These are phyloP conservation scores for Epichloe glyceriae DNA, from an alignment of 2,329 filamentous ascomycete genomes.

Conservation along the genomic window DNA sequence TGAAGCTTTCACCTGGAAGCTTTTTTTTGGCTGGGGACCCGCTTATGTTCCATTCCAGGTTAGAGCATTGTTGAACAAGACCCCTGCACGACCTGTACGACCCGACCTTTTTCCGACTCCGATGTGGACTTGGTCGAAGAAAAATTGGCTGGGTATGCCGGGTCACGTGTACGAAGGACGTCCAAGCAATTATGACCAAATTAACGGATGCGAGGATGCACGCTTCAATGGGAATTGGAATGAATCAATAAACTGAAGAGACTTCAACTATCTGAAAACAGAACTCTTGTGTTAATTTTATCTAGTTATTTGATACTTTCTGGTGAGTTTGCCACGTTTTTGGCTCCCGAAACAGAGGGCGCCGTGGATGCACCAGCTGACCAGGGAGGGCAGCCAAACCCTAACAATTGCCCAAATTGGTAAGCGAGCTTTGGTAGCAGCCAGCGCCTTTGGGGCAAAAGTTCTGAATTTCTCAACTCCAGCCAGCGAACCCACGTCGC, in stretches of 20 bases:
- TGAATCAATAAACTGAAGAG: neutral
- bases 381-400: slow-evolving; percentile 26
- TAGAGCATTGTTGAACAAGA: neutral
- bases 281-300: neutral
- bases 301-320: neutral
- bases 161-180: slow-evolving; percentile 1
- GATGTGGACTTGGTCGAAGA: neutral
- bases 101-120: slow-evolving; percentile 5
- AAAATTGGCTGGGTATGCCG: neutral
- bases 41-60: slow-evolving; percentile 7
- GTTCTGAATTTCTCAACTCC: slow-evolving; percentile 35
- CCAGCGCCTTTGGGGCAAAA: slow-evolving; percentile 27
- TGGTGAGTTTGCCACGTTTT: neutral
- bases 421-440: slow-evolving; percentile 32
- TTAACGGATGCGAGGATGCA: neutral
- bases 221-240: neutral
- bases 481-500: slow-evolving; percentile 36
- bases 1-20: slow-evolving; percentile 20
- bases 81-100: slow-evolving; percentile 5
- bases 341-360: neutral
- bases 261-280: neutral
- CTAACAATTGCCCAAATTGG: slow-evolving; percentile 26
- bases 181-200: neutral
- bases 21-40: slow-evolving; percentile 11
- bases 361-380: slow-evolving; percentile 1